Evolutionary conservation across 1,284 basidiomycete species (phyloP), one percentile per base, ranked within the genome.

Genomic region (Trichosporon ovoides): DNA sequence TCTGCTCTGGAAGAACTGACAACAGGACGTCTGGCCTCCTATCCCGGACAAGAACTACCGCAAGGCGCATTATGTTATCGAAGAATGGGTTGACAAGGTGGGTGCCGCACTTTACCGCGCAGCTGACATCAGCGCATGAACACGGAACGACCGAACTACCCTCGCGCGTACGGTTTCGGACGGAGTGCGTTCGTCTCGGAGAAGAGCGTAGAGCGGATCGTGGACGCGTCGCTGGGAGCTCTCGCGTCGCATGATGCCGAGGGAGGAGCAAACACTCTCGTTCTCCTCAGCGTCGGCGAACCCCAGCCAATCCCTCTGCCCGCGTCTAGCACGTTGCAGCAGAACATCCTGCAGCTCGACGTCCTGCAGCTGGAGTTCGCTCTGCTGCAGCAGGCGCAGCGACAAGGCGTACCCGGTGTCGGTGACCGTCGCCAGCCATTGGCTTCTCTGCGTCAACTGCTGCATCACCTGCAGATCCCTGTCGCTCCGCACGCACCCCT

Each of bases 31-130:
- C 52, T 92, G 89, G 89, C 89, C 89, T 3, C 90, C 89, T 19
- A 77, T 83, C 18, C 88, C 89, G 1, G 85, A 86, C 60, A 81
- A 81, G 36, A 91, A 92, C 70, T 92, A 91, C 72, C 83, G 89
- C 59, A 88, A 87, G 70, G 87, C 89, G 0, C 89, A 91, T 70
- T 89, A 85, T 66, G 83, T 91, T 58, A 82, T 89, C 35, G 80
- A 83, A 28, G 89, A 91, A 68, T 86, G 88, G 70, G 81, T 83
- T n/a, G 86, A 89, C 75, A 87, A 87, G 81, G 89, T 89, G 67
- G 61, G 28, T 31, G 76, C 64, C 18, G 16, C 16, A 3, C 16
- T 20, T 43, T 5, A 31, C 13, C 20, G 7, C 10, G 10, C 35
- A 48, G 37, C 18, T 34, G n/a, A 20, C 19, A 7, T 18, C 34